Evolutionary conservation across 1,284 basidiomycete genomes (phyloP).

Genomic region (Moesziomyces sp.): DNA sequence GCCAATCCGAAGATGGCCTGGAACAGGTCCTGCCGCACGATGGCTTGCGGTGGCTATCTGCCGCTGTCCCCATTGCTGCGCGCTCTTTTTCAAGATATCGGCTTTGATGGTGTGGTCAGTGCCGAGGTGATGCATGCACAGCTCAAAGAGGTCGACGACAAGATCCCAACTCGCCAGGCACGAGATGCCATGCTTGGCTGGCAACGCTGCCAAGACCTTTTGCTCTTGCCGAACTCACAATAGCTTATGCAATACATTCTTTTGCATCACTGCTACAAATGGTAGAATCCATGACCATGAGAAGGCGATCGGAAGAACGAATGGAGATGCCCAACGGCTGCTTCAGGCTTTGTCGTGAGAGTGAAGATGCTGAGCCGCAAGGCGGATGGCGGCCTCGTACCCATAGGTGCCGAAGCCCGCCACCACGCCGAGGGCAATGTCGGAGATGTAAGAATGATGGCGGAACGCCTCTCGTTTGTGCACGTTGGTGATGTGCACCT

Average conservation of each 20-base stretch:
- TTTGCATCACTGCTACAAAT: too few species aligned
- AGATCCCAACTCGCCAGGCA: background rate
- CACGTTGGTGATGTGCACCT: conserved; percentile 66
- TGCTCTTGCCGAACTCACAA: background rate
- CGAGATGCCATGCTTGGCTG: conserved; percentile 6
- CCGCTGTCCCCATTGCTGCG: conserved; percentile 7
- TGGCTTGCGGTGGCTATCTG: conserved; percentile 16
- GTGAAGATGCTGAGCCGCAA: conserved; percentile 5
- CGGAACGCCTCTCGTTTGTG: conserved; percentile 66
- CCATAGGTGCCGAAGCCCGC: conserved; percentile 50
- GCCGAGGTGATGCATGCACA: conserved; percentile 9
- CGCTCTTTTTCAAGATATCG: conserved; percentile 8
- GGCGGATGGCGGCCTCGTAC: conserved; percentile 29
- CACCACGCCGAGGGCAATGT: conserved; percentile 64
- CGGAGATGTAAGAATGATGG: conserved; percentile 66
- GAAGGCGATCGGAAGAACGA: too few species aligned
- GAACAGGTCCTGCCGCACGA: conserved; percentile 13
- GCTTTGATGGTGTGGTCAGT: conserved; percentile 10
- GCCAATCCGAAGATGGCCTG: conserved; percentile 25
- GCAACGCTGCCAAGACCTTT: conserved; percentile 9
- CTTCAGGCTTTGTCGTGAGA: background rate
- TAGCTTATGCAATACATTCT: too few species aligned
- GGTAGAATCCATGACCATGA: too few species aligned
- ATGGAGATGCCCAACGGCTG: too few species aligned
- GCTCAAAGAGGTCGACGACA: conserved; percentile 6